A percentile compares a stretch with the other conserved stretches of the same genome.
Conservation (phyloP, 768 basidiomycete species). For the Kwoniella bestiolae region DNA sequence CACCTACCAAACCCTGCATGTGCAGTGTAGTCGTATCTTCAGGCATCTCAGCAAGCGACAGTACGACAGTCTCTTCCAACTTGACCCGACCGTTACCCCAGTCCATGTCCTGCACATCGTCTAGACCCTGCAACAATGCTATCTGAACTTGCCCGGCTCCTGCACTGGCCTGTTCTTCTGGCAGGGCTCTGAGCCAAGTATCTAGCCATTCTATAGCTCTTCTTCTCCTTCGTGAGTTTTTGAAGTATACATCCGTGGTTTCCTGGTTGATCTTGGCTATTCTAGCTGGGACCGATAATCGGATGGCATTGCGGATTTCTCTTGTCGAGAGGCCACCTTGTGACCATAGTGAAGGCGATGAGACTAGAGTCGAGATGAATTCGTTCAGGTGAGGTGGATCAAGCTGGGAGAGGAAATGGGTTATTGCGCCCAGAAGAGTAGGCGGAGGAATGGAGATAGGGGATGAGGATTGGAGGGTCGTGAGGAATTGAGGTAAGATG, state of each 20-base stretch:
- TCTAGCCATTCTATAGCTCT: slow-evolving; percentile 26
- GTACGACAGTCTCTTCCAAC: slow-evolving; percentile 29
- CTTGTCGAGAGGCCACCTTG: background rate
- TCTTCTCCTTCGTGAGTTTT: slow-evolving; percentile 1
- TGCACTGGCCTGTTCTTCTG: background rate
- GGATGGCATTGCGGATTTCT: slow-evolving; percentile 19
- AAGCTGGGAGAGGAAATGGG: slow-evolving; percentile 38
- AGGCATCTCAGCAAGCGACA: slow-evolving; percentile 1
- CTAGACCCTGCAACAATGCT: slow-evolving; percentile 20
- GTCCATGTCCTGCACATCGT: slow-evolving; percentile 9
- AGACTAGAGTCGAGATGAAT: slow-evolving; percentile 15
- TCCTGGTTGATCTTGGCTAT: slow-evolving; percentile 5
- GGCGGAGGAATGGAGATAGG: slow-evolving; percentile 24
- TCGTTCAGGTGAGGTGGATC: slow-evolving; percentile 4
- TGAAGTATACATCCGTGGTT: slow-evolving; percentile 16
- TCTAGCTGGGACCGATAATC: slow-evolving; percentile 16
- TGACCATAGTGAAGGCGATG: slow-evolving; percentile 23
- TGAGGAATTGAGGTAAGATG: slow-evolving; percentile 26
- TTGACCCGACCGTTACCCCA: slow-evolving; percentile 20
- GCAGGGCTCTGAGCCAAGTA: background rate
- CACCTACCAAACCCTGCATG: background rate
- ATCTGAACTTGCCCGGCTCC: background rate
- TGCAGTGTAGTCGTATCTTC: background rate
- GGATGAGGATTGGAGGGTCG: slow-evolving; percentile 13
- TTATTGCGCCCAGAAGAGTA: slow-evolving; percentile 41